Base-by-base conservation (phyloP, 345 rosid genomes). In the Gossypium raimondii region DNA sequence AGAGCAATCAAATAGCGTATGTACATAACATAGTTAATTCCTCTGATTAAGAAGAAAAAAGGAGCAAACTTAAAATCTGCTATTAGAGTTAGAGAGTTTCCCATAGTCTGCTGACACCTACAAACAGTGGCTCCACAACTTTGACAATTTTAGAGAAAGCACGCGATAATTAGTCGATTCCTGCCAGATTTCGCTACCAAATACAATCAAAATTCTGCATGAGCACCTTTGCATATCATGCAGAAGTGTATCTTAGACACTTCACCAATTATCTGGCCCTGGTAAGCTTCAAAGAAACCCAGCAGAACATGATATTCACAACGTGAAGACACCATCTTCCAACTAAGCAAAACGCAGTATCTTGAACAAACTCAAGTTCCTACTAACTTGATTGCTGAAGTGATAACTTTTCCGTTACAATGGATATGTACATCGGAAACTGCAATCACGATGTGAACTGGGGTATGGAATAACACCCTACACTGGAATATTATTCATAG, bases 401-500 rank as follows among this genome's bases (percentile, higher is more conserved):
- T 65, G 77, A 64, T 68, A 34, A 34, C 41, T 53, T 27, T 76
- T 75, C 61, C 44, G 67, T 58, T 64, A 73, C 72, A 74, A 80
- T 73, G 64, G 67, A 38, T 79, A 85, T 88, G 82, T 84, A 85
- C 84, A 83, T 56, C 80, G 38, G 78, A 78, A 62, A 63, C 68
- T 44, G 81, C 70, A 47, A 64, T 12, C 55, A 34, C 7, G 29
- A 70, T 70, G 70, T 58, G 44, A 75, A 51, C 52, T 14, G 63
- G 48, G 25, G 62, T 48, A 25, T 11, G 55, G 64, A 50, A 73
- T 47, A 44, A 11, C 20, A 17, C 22, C 62, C 87, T 90, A 92
- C 64, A 88, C 97, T 0, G 82, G 92, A 77, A 93, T 88, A 70
- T 91, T 87, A 77, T 84, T 97, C 76, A 90, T 69, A 22, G 90